A percentile compares a stretch with the other conserved stretches of the same genome.
Conservation (phyloP, 1,284 basidiomycete genomes). For the Microbotryomycetes sp. region DNA sequence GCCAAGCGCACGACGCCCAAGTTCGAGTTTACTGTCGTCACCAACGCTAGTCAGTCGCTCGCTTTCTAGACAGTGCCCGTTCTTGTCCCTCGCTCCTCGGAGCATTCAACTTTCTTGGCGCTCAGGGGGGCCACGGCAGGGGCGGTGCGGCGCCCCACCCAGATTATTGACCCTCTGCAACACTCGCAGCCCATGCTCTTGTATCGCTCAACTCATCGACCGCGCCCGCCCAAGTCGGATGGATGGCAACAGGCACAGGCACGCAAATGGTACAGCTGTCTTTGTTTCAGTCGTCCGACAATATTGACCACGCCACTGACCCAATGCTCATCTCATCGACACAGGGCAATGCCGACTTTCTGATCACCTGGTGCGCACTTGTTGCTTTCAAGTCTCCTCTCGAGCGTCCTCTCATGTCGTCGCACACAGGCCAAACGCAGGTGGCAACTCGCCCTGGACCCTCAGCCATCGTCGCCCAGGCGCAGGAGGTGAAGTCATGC, state of each 20-base stretch:
- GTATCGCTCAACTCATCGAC: not conserved
- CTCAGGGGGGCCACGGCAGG: not conserved
- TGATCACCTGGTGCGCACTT: conserved; percentile 12
- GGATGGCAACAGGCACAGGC: not conserved
- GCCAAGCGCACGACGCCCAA: not conserved
- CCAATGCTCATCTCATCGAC: not conserved
- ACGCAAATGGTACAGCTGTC: conserved; percentile 3
- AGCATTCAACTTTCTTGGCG: not conserved
- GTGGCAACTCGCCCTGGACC: conserved; percentile 5
- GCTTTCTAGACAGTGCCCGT: not conserved
- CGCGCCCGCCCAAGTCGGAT: not conserved
- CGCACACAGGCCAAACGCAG: conserved; percentile 4
- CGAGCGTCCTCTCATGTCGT: not conserved
- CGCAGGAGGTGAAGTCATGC: not conserved
- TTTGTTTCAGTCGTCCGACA: not conserved
- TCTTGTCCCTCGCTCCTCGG: too few species aligned
- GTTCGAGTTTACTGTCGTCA: conserved; percentile 13
- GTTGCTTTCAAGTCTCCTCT: too few species aligned
- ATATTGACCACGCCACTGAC: not conserved
- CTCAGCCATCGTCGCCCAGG: conserved; percentile 18
- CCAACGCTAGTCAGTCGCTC: conserved; percentile 14
- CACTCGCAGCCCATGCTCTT: not conserved
- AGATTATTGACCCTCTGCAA: not conserved
- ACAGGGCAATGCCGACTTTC: conserved; percentile 21
- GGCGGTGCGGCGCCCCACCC: not conserved